Percentiles rank a stretch among this genome's conserved stretches.
phyloP scores from a whole-genome alignment of 2,329 filamentous ascomycete genomes.

The Aspergillus luchuensis region DNA sequence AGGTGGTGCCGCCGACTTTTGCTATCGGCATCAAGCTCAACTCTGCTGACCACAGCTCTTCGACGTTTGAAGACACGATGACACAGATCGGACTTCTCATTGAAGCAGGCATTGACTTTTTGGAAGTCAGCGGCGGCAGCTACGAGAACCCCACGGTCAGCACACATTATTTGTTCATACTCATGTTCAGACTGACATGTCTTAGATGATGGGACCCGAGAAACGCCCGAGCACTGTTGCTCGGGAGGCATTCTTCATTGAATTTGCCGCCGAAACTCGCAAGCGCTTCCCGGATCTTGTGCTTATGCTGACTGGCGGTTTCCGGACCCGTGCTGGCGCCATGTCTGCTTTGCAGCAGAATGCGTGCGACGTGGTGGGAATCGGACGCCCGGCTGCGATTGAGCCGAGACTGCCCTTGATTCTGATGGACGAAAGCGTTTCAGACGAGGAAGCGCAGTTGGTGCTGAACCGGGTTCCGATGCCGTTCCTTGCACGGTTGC shows the following conservation, averaged over 20 bases:
- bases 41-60: slow-evolving; percentile 49
- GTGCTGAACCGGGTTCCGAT: slow-evolving; percentile 27
- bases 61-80: slow-evolving; percentile 53
- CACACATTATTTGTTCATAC: background rate
- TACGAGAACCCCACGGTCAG: slow-evolving; percentile 56
- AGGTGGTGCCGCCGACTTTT: slow-evolving; percentile 46
- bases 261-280: slow-evolving; percentile 61
- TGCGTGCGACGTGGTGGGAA: slow-evolving; percentile 54
- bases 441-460: slow-evolving; percentile 29
- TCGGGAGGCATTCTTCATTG: slow-evolving; percentile 69
- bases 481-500: slow-evolving; percentile 26
- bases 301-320: slow-evolving; percentile 65
- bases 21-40: slow-evolving; percentile 55
- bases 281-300: slow-evolving; percentile 47
- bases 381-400: slow-evolving; percentile 51
- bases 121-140: slow-evolving; percentile 67
- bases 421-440: slow-evolving; percentile 33
- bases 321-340: slow-evolving; percentile 57
- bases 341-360: slow-evolving; percentile 50
- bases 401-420: slow-evolving; percentile 45
- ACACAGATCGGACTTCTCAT: slow-evolving; percentile 57
- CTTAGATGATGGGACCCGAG: slow-evolving; percentile 40
- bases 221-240: slow-evolving; percentile 51
- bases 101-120: slow-evolving; percentile 59
- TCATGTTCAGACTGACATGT: background rate